These are phyloP conservation scores for Dorcoceras hygrometricum DNA, from an alignment of 257 asterid genomes.

Conservation along the genomic window DNA sequence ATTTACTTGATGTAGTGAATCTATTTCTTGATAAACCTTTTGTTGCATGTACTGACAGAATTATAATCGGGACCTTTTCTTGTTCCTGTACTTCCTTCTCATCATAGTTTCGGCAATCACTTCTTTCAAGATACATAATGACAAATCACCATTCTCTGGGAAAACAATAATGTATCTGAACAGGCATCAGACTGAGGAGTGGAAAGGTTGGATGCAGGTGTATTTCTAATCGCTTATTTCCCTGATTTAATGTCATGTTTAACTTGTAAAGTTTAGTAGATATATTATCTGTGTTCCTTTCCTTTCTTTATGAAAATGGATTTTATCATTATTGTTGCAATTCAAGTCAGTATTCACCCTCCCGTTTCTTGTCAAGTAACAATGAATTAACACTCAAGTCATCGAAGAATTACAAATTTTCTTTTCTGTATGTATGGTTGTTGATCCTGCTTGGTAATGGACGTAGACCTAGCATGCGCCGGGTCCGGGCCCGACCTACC, in stretches of 20 bases:
- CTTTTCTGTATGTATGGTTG: too few species aligned
- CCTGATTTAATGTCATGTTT: not conserved
- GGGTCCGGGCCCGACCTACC: too few species aligned
- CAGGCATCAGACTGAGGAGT: conserved; percentile 96
- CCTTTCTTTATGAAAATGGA: not conserved
- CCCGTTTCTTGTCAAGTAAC: not conserved
- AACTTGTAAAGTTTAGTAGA: not conserved
- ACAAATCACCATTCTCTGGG: conserved; percentile 77
- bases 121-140: conserved; percentile 81
- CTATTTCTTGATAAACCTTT: conserved; percentile 12
- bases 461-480: too few species aligned
- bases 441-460: conserved; percentile 12
- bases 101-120: conserved; percentile 80
- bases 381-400: conserved; percentile 7
- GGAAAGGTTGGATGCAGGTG: conserved; percentile 99
- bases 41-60: conserved; percentile 48
- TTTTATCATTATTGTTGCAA: not conserved
- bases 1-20: conserved; percentile 9
- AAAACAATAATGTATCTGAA: conserved; percentile 79
- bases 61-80: conserved; percentile 80
- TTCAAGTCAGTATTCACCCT: not conserved
- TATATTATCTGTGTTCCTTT: too few species aligned
- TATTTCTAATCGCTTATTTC: conserved; percentile 12
- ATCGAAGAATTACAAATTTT: not conserved
- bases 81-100: conserved; percentile 88